Base-by-base conservation (phyloP, 2,329 filamentous ascomycete species). In the Ophiostoma angusticollis region DNA sequence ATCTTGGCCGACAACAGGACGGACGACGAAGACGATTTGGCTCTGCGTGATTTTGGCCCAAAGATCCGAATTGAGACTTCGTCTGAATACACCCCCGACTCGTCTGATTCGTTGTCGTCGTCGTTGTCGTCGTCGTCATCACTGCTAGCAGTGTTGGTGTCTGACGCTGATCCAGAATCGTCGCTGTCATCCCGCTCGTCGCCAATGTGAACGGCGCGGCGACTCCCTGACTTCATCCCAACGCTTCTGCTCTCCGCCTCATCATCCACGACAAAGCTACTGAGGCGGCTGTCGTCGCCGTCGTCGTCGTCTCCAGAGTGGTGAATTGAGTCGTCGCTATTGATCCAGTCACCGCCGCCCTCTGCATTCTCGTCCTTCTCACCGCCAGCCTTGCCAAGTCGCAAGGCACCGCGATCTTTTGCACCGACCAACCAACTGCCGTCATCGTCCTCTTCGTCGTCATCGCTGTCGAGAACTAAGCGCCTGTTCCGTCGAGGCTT, bases 1-100 rank as follows among this genome's bases (percentile, higher is more conserved):
- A 98, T 93, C 64, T 98, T 98, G 50, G 91, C 89, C 0, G 91
- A 98, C 2, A 77, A 71, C 19, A 74, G 64, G 24, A 81, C 66
- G 21, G 21, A 16, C 9, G 23, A 5, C 8, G 32, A 14, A 17
- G 8, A n/a, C n/a, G n/a, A n/a, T n/a, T n/a, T n/a, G n/a, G n/a
- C n/a, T n/a, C n/a, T n/a, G n/a, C n/a, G n/a, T n/a, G n/a, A n/a
- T n/a, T n/a, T n/a, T n/a, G n/a, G n/a, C n/a, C n/a, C n/a, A n/a
- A n/a, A n/a, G n/a, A n/a, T n/a, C n/a, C n/a, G n/a, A n/a, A n/a
- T n/a, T n/a, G n/a, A n/a, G n/a, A n/a, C n/a, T n/a, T n/a, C n/a
- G n/a, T n/a, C n/a, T n/a, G 27, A 16, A 14, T 13, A 61, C 13
- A 59, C 50, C n/a, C 55, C 60, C 0, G 54, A 50, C 11, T 52